These are phyloP conservation scores for Aspergillus kassunensis DNA, from an alignment of 495 filamentous ascomycete genomes.

Conservation along the genomic window DNA sequence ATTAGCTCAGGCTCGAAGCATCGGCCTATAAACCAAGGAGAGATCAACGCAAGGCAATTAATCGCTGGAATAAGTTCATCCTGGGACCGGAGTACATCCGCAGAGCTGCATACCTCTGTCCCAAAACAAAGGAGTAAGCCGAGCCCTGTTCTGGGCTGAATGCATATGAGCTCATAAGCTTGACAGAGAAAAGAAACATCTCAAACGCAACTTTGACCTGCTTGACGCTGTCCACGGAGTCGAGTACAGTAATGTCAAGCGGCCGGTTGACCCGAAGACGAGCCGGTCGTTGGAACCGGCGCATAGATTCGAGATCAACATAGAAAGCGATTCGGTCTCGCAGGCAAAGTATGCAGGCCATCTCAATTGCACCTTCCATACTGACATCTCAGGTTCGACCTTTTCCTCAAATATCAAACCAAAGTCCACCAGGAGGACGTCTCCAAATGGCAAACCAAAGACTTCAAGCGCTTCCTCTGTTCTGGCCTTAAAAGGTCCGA, in stretches of 20 bases:
- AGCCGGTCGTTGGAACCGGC: slow-evolving; percentile 63
- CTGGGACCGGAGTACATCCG: slow-evolving; percentile 74
- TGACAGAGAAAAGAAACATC: slow-evolving; percentile 64
- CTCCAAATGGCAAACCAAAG: slow-evolving; percentile 58
- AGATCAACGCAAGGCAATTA: slow-evolving; percentile 82
- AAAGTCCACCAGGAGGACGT: slow-evolving; percentile 72
- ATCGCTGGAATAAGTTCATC: slow-evolving; percentile 85
- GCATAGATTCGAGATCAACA: slow-evolving; percentile 71
- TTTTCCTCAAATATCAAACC: slow-evolving; percentile 86
- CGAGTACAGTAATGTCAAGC: slow-evolving; percentile 55
- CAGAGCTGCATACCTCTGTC: slow-evolving; percentile 67
- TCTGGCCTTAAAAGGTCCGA: slow-evolving; percentile 64
- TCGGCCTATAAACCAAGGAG: slow-evolving; percentile 63
- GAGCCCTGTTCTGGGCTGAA: neutral
- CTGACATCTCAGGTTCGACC: slow-evolving; percentile 40
- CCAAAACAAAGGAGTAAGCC: slow-evolving; percentile 67
- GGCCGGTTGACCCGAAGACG: slow-evolving; percentile 48
- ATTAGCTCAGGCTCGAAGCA: slow-evolving; percentile 58
- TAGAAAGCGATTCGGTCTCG: slow-evolving; percentile 76
- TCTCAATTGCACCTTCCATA: neutral
- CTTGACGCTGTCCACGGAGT: slow-evolving; percentile 66
- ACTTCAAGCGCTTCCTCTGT: slow-evolving; percentile 85
- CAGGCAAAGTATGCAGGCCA: slow-evolving; percentile 68
- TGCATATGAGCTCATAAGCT: slow-evolving; percentile 10
- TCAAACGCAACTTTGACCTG: slow-evolving; percentile 72